A percentile compares a stretch with the other conserved stretches of the same genome.
These are phyloP conservation scores for Pezicula radicicola DNA, from an alignment of 2,329 filamentous ascomycete species.

Conservation along the genomic window DNA sequence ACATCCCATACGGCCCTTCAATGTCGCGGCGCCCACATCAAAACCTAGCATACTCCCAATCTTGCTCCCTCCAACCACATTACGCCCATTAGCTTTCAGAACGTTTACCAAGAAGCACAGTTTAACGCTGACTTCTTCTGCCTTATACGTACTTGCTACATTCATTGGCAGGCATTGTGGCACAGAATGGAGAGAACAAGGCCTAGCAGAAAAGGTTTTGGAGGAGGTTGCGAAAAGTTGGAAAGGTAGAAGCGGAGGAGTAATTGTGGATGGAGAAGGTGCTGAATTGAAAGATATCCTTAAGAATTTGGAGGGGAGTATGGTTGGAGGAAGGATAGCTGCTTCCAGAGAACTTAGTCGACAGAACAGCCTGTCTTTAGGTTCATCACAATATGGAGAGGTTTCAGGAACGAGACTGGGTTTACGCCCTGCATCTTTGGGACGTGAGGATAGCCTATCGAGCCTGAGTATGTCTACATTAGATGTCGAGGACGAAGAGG, in stretches of 20 bases:
- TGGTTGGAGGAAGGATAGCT: conserved; percentile 77
- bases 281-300: conserved; percentile 78
- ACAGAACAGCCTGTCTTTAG: conserved; percentile 63
- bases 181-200: conserved; percentile 94
- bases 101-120: conserved; percentile 98
- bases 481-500: conserved; percentile 51
- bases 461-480: conserved; percentile 62
- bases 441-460: conserved; percentile 59
- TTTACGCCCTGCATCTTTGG: conserved; percentile 43
- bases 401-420: conserved; percentile 54
- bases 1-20: conserved; percentile 69
- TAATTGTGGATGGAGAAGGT: conserved; percentile 83
- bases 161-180: conserved; percentile 95
- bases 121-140: conserved; percentile 83
- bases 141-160: conserved; percentile 76
- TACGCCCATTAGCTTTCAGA: conserved; percentile 88
- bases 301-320: conserved; percentile 79
- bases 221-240: conserved; percentile 89
- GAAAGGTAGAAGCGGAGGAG: conserved; percentile 85
- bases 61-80: conserved; percentile 78
- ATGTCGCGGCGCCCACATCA: conserved; percentile 14
- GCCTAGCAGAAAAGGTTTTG: conserved; percentile 84
- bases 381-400: conserved; percentile 48
- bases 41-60: conserved; percentile 70
- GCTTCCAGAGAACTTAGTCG: conserved; percentile 52